Conservation (phyloP, 257 asterid species). For the Solanum appendiculatum region DNA sequence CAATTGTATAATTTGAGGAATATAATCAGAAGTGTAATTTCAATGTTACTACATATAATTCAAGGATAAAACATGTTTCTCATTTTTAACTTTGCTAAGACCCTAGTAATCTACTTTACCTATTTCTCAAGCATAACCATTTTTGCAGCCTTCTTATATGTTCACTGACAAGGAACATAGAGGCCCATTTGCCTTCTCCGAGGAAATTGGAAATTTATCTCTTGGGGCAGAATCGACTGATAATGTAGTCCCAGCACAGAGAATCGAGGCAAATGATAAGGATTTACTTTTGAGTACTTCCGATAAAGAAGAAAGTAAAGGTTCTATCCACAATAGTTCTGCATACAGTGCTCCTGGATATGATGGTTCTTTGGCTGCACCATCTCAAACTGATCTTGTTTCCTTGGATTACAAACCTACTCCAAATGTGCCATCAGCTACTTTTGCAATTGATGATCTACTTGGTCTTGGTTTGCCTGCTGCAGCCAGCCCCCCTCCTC, state of each 20-base stretch:
- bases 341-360: conserved; percentile 69
- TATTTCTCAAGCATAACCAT: not conserved
- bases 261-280: conserved; percentile 84
- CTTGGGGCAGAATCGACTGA: conserved; percentile 52
- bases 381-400: conserved; percentile 55
- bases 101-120: not conserved
- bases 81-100: not conserved
- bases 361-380: conserved; percentile 34
- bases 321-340: conserved; percentile 51
- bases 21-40: not conserved
- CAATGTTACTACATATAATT: not conserved
- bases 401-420: conserved; percentile 58
- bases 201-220: conserved; percentile 68
- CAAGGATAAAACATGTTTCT: not conserved
- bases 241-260: conserved; percentile 42
- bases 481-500: conserved; percentile 39
- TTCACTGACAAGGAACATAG: conserved; percentile 95
- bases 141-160: conserved; percentile 94
- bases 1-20: not conserved
- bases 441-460: conserved; percentile 80
- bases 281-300: conserved; percentile 77
- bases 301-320: conserved; percentile 72
- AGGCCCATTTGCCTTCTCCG: conserved; percentile 95
- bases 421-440: conserved; percentile 20
- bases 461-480: conserved; percentile 72